Base-by-base conservation (phyloP, 768 basidiomycete species). In the Auricularia sp. region DNA sequence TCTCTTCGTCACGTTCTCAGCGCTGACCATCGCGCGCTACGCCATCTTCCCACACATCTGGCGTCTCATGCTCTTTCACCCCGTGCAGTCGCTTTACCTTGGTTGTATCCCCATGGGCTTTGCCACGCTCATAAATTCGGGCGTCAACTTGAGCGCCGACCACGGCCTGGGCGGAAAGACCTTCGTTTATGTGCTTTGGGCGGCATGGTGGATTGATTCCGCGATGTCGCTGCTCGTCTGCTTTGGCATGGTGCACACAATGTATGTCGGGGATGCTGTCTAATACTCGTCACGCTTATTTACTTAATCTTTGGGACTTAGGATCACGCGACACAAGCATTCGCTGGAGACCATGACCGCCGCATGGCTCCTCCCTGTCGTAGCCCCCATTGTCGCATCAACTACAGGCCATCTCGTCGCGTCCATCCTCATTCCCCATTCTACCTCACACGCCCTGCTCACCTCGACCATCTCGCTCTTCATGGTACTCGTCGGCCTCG, bases 301-400 rank as follows among this genome's bases (percentile, higher is more conserved):
- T 23, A 53, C 14, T 21, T 51, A 6, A 66, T 36, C 4, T 3
- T 61, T 64, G 14, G n/a, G 33, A 39, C 58, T 36, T 80, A 88
- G 82, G 84, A 72, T 82, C 73, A 72, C 78, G 44, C 69, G 81
- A n/a, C 87, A 91, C 21, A 75, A 77, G 5, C 86, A 90, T 70
- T 73, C 83, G 0, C 69, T 86, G 4, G 75, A 80, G 53, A 70
- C 75, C 1, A 81, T 90, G 80, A 84, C 84, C 0, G 74, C 85
- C 29, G 72, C 79, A 23, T 91, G 90, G 89, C 76, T 91, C 7
- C 84, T 92, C 36, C 91, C 91, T 0, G 82, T 90, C 11, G 86
- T 92, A 3, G 83, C 90, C 0, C 79, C 87, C 16, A 81, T 88
- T 54, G 90, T 92, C 70, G 83, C 82, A 1, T 79, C 87, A 0